Percentiles rank a stretch among this genome's conserved stretches.
phyloP scores from a whole-genome alignment of 768 basidiomycete species.

The Exsudoporus frostii region DNA sequence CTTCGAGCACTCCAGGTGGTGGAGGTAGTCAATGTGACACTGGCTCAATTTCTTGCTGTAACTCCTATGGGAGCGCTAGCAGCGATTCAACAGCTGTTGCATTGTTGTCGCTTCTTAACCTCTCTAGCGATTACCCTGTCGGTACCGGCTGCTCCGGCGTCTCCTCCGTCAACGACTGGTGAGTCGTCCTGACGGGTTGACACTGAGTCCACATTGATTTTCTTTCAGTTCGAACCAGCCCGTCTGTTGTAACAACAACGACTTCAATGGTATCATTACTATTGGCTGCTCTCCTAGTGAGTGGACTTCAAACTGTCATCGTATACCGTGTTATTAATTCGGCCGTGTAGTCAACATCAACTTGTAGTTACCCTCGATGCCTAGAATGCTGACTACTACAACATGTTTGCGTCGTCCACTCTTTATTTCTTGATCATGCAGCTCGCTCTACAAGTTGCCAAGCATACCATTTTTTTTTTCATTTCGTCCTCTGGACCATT shows the following conservation, averaged over 20 bases:
- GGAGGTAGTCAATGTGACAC: slow-evolving; percentile 16
- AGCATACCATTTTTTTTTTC: slow-evolving; percentile 17
- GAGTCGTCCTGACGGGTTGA: neutral
- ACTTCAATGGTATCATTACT: slow-evolving; percentile 35
- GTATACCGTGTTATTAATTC: neutral
- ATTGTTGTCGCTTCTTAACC: no score
- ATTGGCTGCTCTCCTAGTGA: slow-evolving; percentile 41
- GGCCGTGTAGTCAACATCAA: slow-evolving; percentile 8
- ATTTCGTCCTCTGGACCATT: neutral
- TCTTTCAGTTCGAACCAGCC: slow-evolving; percentile 28
- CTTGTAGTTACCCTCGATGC: no score
- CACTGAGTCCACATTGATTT: neutral
- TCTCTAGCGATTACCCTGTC: no score
- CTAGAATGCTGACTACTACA: slow-evolving; percentile 2
- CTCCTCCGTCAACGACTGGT: no score
- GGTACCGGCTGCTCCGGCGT: no score
- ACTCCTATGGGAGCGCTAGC: neutral
- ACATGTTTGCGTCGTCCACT: slow-evolving; percentile 11
- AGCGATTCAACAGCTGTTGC: slow-evolving; percentile 2
- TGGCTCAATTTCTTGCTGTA: slow-evolving; percentile 23
- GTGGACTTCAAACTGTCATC: neutral
- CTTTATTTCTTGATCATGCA: slow-evolving; percentile 10
- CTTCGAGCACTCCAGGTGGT: slow-evolving; percentile 39
- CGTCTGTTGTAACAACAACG: slow-evolving; percentile 40
- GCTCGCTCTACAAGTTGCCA: slow-evolving; percentile 1